Base-by-base conservation (phyloP, 345 rosid genomes). In the Hibiscus syriacus region DNA sequence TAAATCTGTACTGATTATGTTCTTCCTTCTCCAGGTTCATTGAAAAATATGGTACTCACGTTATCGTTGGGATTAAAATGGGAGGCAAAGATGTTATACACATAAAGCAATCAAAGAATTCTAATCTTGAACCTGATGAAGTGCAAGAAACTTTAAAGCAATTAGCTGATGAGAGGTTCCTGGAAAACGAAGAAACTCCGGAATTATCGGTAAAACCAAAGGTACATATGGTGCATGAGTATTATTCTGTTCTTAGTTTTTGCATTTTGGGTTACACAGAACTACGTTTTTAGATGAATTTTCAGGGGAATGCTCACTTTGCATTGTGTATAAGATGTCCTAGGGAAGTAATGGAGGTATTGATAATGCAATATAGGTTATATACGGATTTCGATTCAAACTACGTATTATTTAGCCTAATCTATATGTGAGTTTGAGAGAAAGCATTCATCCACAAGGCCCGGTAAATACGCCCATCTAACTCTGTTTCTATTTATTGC, bases 1-100 rank as follows among this genome's bases (percentile, higher is more conserved):
- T n/a, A n/a, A n/a, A 8, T 36, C 39, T 36, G 39, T 36, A 36
- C 39, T 36, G 7, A 5, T 36, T 36, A 36, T 36, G 39, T 36
- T 36, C 9, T 36, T 8, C 39, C 39, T 36, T 36, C 22, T 19
- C 45, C 60, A 90, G 97, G 82, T 90, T 90, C 72, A 88, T 90
- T 75, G 95, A 88, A 10, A 90, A 86, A 63, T 88, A 90, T 53
- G 95, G 97, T 48, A 90, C 97, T 63, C 97, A 90, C 59, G 26
- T 90, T 69, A 84, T 90, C 59, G 85, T 80, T 72, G 92, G 97
- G 70, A 90, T 88, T 13, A 83, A 80, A 67, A 84, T 86, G 96
- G 97, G 97, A 66, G 99, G 95, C 53, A 87, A 89, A 36, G 39
- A 36, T 36, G 39, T 36, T 36, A 8, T 36, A 36, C 39, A 36